These are phyloP conservation scores for Phytophthora meadii DNA, from an alignment of 352 stramenopile genomes.

Conservation along the genomic window DNA sequence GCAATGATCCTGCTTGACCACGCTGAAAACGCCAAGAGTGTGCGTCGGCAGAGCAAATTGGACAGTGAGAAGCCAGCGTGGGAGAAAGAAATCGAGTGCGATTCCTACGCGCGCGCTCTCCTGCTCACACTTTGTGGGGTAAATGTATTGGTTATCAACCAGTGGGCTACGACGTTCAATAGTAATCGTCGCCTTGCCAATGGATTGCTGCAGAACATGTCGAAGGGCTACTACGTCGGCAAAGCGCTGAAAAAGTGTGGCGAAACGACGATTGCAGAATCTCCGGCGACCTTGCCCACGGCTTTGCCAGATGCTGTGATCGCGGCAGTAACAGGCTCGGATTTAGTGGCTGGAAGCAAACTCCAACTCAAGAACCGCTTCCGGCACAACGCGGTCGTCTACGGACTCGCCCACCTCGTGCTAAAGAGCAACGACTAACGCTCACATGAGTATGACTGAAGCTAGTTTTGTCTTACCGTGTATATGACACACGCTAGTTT, in stretches of 20 bases:
- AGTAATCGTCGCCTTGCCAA: constrained; percentile 70
- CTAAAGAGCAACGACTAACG: constrained; percentile 52
- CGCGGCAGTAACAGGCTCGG: not conserved
- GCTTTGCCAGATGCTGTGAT: constrained; percentile 2
- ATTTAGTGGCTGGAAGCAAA: constrained; percentile 12
- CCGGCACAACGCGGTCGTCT: constrained; percentile 75
- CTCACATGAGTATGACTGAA: not conserved
- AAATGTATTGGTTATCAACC: constrained; percentile 79
- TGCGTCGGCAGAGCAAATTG: constrained; percentile 85
- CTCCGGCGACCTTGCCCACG: constrained; percentile 3
- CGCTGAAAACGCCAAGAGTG: constrained; percentile 78
- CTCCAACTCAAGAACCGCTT: constrained; percentile 75
- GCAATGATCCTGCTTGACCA: constrained; percentile 78
- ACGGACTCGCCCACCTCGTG: constrained; percentile 63
- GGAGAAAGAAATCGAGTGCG: constrained; percentile 69
- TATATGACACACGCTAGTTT: not conserved
- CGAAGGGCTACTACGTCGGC: constrained; percentile 61
- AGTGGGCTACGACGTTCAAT: constrained; percentile 84
- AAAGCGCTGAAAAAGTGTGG: constrained; percentile 68
- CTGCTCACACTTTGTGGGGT: constrained; percentile 83
- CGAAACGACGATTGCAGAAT: constrained; percentile 37
- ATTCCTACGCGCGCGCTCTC: constrained; percentile 65
- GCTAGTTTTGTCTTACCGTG: too few relatives aligned
- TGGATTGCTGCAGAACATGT: constrained; percentile 53
- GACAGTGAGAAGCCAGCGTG: constrained; percentile 79